phyloP scores from a whole-genome alignment of 768 basidiomycete species.

The Mycena alexandri region DNA sequence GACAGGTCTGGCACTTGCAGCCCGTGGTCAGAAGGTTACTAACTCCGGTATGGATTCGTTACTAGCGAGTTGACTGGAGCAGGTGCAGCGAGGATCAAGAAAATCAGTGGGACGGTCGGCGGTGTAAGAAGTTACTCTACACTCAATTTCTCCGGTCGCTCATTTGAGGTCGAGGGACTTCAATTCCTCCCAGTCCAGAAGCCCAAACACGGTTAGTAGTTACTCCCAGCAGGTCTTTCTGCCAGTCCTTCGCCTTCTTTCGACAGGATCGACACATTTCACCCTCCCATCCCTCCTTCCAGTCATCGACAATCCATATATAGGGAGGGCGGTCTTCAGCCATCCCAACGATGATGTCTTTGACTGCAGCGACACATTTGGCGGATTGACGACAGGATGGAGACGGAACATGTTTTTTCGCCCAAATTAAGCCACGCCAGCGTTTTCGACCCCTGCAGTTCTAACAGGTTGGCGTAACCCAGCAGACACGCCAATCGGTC shows the following conservation, averaged over 20 bases:
- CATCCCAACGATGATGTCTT: not conserved
- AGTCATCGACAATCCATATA: not conserved
- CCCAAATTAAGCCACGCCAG: slow-evolving; percentile 1
- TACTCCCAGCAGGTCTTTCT: slow-evolving; percentile 19
- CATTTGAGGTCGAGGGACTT: slow-evolving; percentile 20
- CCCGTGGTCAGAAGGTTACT: too few relatives aligned
- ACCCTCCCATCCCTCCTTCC: slow-evolving; percentile 5
- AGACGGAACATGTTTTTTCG: not conserved
- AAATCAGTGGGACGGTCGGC: too few relatives aligned
- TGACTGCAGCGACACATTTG: not conserved
- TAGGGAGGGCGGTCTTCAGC: not conserved
- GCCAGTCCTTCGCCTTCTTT: not conserved
- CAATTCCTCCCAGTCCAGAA: slow-evolving; percentile 21
- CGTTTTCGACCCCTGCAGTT: not conserved
- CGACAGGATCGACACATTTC: not conserved
- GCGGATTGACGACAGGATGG: not conserved
- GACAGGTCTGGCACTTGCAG: too few relatives aligned
- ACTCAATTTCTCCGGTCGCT: not conserved
- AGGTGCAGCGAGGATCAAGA: too few relatives aligned
- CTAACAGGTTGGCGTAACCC: slow-evolving; percentile 5
- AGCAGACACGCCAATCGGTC: slow-evolving; percentile 9
- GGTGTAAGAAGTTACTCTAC: too few relatives aligned
- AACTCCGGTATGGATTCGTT: too few relatives aligned
- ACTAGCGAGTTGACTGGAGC: too few relatives aligned
- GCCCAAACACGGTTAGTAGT: slow-evolving; percentile 17